phyloP scores from a whole-genome alignment of 2,329 filamentous ascomycete species.

The Penicillium occitanis region DNA sequence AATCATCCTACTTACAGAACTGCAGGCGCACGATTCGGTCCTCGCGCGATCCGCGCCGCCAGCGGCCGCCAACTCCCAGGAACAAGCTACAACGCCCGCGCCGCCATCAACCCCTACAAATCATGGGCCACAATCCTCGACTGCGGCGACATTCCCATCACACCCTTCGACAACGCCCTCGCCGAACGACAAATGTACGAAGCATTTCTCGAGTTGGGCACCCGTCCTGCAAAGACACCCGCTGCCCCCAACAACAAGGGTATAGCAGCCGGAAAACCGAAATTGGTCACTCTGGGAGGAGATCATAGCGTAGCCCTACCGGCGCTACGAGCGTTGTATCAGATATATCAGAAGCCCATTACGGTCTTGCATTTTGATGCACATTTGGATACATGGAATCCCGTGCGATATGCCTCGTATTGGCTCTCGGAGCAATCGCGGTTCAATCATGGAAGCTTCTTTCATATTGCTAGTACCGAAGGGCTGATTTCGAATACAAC shows the following conservation, averaged over 20 bases:
- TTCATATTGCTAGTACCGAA: conserved; percentile 82
- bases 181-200: conserved; percentile 81
- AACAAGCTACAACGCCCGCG: conserved; percentile 79
- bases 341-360: conserved; percentile 61
- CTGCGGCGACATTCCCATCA: conserved; percentile 87
- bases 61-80: conserved; percentile 77
- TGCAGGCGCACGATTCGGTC: conserved; percentile 73
- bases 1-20: conserved; percentile 6
- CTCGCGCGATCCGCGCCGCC: conserved; percentile 80
- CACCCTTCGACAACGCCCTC: conserved; percentile 80
- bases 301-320: conserved; percentile 72
- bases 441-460: conserved; percentile 89
- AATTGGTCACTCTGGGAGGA: conserved; percentile 69
- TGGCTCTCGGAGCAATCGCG: conserved; percentile 70
- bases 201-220: conserved; percentile 69
- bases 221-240: conserved; percentile 34
- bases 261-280: conserved; percentile 43
- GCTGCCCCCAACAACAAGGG: conserved; percentile 32
- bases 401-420: conserved; percentile 70
- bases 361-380: conserved; percentile 74
- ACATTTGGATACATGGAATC: conserved; percentile 85
- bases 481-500: conserved; percentile 72
- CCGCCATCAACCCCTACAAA: conserved; percentile 77
- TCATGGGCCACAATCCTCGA: conserved; percentile 78
- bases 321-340: conserved; percentile 64